These are phyloP conservation scores for Candida tunisiensis DNA, from an alignment of 1,139 yeast genomes.

Conservation along the genomic window DNA sequence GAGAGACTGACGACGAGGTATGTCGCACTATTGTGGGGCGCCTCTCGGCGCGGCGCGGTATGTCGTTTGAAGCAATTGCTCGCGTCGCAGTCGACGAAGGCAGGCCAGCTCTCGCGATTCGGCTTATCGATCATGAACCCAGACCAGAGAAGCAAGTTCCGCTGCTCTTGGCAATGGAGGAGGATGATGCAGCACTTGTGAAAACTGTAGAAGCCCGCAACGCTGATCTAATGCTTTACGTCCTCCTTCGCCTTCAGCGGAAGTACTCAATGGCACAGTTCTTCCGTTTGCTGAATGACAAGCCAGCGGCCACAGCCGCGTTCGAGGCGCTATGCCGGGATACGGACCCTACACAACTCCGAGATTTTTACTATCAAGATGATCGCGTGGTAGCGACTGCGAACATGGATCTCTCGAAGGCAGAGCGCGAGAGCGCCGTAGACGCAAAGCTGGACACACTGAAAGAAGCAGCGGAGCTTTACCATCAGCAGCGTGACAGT, in stretches of 20 bases:
- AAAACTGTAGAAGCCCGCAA: conserved; percentile 56
- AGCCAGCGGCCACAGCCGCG: conserved; percentile 25
- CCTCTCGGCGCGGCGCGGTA: conserved; percentile 21
- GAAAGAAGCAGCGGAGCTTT: conserved; percentile 11
- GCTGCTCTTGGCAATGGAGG: conserved; percentile 53
- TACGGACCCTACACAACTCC: conserved; percentile 20
- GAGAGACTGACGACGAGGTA: conserved; percentile 41
- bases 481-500: conserved; percentile 10
- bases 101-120: conserved; percentile 45
- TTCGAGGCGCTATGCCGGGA: conserved; percentile 25
- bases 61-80: conserved; percentile 51
- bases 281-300: conserved; percentile 33
- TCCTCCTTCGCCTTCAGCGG: conserved; percentile 35
- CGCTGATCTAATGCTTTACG: conserved; percentile 44
- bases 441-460: too few relatives aligned
- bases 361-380: conserved; percentile 43
- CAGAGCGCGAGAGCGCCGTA: too few relatives aligned
- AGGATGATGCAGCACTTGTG: conserved; percentile 49
- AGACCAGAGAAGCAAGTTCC: conserved; percentile 45
- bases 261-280: conserved; percentile 36
- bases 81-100: conserved; percentile 75
- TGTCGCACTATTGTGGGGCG: conserved; percentile 32
- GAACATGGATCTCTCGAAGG: conserved; percentile 22
- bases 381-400: conserved; percentile 34
- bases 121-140: conserved; percentile 52